A percentile compares a stretch with the other conserved stretches of the same genome.
phyloP scores from a whole-genome alignment of 2,329 filamentous ascomycete genomes.

The Aspergillus candidus region DNA sequence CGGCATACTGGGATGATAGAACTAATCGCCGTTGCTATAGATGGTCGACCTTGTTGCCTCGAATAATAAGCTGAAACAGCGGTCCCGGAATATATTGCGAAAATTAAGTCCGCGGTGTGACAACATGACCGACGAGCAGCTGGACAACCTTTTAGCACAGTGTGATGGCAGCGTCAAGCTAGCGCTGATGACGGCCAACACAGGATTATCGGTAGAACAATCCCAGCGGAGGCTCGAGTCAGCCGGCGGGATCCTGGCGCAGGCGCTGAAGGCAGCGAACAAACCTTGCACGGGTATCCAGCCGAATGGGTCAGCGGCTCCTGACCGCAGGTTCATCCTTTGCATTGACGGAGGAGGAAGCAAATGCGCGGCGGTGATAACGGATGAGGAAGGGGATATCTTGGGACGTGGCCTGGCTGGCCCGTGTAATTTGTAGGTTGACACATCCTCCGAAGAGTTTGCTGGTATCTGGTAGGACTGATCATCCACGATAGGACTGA shows the following conservation, averaged over 20 bases:
- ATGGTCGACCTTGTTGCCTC: constrained; percentile 36
- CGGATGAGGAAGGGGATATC: constrained; percentile 17
- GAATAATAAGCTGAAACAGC: constrained; percentile 34
- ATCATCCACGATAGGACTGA: constrained; percentile 13
- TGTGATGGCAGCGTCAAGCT: constrained; percentile 32
- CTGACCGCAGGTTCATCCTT: constrained; percentile 18
- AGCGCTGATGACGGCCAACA: constrained; percentile 25
- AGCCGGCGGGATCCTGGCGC: constrained; percentile 20
- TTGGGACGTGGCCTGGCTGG: constrained; percentile 28
- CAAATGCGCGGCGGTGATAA: constrained; percentile 37
- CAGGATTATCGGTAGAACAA: constrained; percentile 18
- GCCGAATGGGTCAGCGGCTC: neutral
- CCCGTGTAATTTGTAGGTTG: constrained; percentile 37
- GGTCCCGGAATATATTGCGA: constrained; percentile 31
- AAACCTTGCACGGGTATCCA: neutral
- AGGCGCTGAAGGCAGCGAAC: constrained; percentile 11
- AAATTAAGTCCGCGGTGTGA: constrained; percentile 17
- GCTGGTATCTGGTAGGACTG: neutral
- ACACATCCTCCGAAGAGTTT: no score
- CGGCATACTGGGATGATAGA: no score
- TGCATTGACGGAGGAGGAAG: constrained; percentile 42
- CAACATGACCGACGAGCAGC: constrained; percentile 15
- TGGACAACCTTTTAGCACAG: constrained; percentile 23
- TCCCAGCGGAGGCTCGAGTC: constrained; percentile 17
- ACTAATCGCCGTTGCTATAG: constrained; percentile 7